phyloP scores from a whole-genome alignment of 2,329 filamentous ascomycete genomes.

The Xylaria sp. region DNA sequence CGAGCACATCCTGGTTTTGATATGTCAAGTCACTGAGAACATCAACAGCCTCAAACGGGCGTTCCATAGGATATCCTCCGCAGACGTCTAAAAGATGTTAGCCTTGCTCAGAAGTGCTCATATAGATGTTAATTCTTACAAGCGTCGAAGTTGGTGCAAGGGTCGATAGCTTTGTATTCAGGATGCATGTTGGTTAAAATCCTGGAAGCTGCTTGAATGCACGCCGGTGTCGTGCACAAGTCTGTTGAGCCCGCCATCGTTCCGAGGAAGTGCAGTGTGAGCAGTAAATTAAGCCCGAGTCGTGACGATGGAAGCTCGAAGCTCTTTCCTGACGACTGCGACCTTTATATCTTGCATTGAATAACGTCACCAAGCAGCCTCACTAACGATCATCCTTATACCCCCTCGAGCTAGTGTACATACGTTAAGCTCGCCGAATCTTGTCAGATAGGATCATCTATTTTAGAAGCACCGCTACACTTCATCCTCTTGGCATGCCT shows the following conservation, averaged over 20 bases:
- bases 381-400: not conserved
- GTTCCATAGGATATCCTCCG: slow-evolving; percentile 13
- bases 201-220: slow-evolving; percentile 12
- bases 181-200: slow-evolving; percentile 27
- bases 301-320: not conserved
- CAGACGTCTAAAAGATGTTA: slow-evolving; percentile 14
- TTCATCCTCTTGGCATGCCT: too few relatives aligned
- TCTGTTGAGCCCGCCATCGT: not conserved
- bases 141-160: slow-evolving; percentile 25
- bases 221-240: slow-evolving; percentile 23
- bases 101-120: not conserved
- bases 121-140: slow-evolving; percentile 10
- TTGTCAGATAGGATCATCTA: too few relatives aligned
- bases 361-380: not conserved
- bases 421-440: too few relatives aligned
- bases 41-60: slow-evolving; percentile 10
- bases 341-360: not conserved
- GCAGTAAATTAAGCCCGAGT: not conserved
- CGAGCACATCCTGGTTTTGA: slow-evolving; percentile 12
- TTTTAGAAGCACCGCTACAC: too few relatives aligned
- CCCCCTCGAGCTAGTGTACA: not conserved
- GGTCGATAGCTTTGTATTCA: slow-evolving; percentile 25
- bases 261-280: not conserved
- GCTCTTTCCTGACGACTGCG: not conserved
- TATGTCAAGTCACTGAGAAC: not conserved